phyloP scores from a whole-genome alignment of 2,329 filamentous ascomycete genomes.

The Sporothrix protearum region DNA sequence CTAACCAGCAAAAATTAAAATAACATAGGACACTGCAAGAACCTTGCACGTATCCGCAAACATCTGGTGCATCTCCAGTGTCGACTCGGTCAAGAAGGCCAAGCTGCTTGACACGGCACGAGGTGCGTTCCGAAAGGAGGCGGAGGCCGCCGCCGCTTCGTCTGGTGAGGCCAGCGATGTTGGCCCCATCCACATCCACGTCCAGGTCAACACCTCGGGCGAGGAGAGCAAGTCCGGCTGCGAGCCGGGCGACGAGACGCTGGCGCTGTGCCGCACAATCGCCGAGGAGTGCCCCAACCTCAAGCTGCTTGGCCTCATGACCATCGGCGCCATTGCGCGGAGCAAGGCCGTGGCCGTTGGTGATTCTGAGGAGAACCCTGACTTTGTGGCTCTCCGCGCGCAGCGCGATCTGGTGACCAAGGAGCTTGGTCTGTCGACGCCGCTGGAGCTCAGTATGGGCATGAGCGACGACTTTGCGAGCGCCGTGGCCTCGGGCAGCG shows the following conservation, averaged over 20 bases:
- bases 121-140: slow-evolving; percentile 30
- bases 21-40: slow-evolving; percentile 77
- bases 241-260: slow-evolving; percentile 59
- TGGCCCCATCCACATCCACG: slow-evolving; percentile 65
- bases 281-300: slow-evolving; percentile 68
- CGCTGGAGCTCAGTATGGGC: slow-evolving; percentile 89
- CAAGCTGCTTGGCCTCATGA: slow-evolving; percentile 82
- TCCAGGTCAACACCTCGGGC: slow-evolving; percentile 94
- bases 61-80: slow-evolving; percentile 85
- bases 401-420: slow-evolving; percentile 66
- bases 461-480: slow-evolving; percentile 97
- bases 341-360: slow-evolving; percentile 69
- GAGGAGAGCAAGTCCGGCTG: slow-evolving; percentile 84
- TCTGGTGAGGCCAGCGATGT: slow-evolving; percentile 7
- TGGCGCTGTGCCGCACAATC: slow-evolving; percentile 67
- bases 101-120: slow-evolving; percentile 74
- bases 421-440: slow-evolving; percentile 39
- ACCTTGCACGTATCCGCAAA: slow-evolving; percentile 84
- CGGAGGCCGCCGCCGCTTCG: slow-evolving; percentile 30
- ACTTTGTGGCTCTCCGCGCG: slow-evolving; percentile 68
- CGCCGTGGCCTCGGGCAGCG: slow-evolving; percentile 76
- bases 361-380: slow-evolving; percentile 84
- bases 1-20: no score
- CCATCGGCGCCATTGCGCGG: slow-evolving; percentile 89
- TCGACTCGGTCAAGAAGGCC: slow-evolving; percentile 86